Percentiles rank a stretch among this genome's conserved stretches.
Conservation (phyloP, 139 green algal species). For the Trebouxia sp. region DNA sequence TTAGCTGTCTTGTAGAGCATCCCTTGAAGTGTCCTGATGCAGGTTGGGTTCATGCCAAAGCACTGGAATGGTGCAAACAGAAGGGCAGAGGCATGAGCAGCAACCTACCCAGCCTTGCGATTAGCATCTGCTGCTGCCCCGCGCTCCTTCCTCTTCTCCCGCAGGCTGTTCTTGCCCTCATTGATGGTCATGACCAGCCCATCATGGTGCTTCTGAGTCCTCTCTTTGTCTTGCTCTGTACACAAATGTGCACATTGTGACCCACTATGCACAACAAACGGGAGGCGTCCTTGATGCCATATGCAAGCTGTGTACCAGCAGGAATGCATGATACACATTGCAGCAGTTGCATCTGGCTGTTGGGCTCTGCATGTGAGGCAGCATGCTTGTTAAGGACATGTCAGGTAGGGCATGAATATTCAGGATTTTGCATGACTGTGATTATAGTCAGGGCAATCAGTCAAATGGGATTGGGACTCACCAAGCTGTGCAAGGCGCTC, state of each 20-base stretch:
- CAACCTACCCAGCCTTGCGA: slow-evolving; percentile 14
- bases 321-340: neutral
- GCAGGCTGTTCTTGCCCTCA: slow-evolving; percentile 18
- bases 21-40: no score
- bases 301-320: neutral
- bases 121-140: neutral
- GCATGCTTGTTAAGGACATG: neutral
- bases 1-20: no score
- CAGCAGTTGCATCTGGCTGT: neutral
- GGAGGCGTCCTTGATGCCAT: no score
- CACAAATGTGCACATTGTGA: no score
- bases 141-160: neutral
- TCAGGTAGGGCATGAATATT: no score
- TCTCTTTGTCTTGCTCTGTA: neutral
- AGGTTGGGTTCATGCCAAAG: neutral
- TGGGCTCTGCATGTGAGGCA: neutral
- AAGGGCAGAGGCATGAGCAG: neutral
- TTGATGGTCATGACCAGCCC: neutral
- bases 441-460: no score
- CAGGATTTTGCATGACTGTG: no score
- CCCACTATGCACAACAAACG: no score
- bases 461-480: no score
- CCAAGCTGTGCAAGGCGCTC: slow-evolving; percentile 42
- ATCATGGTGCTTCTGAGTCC: neutral
- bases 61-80: neutral